A percentile compares a stretch with the other conserved stretches of the same genome.
Conservation (phyloP, 1,284 basidiomycete genomes). For the Melampsora larici-populina region DNA sequence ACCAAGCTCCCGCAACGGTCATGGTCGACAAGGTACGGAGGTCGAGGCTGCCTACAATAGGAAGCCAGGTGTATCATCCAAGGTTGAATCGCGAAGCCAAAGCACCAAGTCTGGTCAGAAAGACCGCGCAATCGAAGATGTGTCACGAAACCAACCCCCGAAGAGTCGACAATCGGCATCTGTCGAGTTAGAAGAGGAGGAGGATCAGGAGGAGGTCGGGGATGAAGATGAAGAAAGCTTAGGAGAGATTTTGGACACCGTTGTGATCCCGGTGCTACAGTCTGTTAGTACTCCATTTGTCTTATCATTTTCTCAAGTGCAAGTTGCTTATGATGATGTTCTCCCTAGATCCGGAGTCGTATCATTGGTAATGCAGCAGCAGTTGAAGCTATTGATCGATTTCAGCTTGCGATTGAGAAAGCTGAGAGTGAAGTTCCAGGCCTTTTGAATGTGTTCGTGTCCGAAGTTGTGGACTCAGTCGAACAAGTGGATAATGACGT, state of each 20-base stretch:
- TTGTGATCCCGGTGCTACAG: slow-evolving; percentile 84
- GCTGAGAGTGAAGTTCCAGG: slow-evolving; percentile 74
- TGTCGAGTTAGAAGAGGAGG: slow-evolving; percentile 16
- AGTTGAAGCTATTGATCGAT: slow-evolving; percentile 71
- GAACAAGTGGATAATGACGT: slow-evolving; percentile 65
- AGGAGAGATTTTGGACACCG: slow-evolving; percentile 87
- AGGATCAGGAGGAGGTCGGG: slow-evolving; percentile 45
- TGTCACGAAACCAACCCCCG: slow-evolving; percentile 59
- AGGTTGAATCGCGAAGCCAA: slow-evolving; percentile 59
- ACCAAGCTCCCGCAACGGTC: not conserved
- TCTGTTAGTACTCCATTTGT: slow-evolving; percentile 63
- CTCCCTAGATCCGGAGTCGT: slow-evolving; percentile 72
- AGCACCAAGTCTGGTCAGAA: slow-evolving; percentile 67
- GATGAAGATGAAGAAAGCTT: slow-evolving; percentile 65
- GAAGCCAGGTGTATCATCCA: slow-evolving; percentile 47
- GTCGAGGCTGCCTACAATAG: not conserved
- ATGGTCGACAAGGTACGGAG: not conserved
- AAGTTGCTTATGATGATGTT: slow-evolving; percentile 40
- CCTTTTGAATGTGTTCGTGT: slow-evolving; percentile 73
- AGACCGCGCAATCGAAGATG: slow-evolving; percentile 46
- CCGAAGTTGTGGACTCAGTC: slow-evolving; percentile 85
- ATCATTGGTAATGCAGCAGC: slow-evolving; percentile 77
- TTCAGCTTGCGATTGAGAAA: slow-evolving; percentile 84
- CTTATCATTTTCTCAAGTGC: slow-evolving; percentile 12
- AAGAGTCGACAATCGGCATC: slow-evolving; percentile 61